These are phyloP conservation scores for Pythium rhizo-oryzae DNA, from an alignment of 352 stramenopile species.

Conservation along the genomic window DNA sequence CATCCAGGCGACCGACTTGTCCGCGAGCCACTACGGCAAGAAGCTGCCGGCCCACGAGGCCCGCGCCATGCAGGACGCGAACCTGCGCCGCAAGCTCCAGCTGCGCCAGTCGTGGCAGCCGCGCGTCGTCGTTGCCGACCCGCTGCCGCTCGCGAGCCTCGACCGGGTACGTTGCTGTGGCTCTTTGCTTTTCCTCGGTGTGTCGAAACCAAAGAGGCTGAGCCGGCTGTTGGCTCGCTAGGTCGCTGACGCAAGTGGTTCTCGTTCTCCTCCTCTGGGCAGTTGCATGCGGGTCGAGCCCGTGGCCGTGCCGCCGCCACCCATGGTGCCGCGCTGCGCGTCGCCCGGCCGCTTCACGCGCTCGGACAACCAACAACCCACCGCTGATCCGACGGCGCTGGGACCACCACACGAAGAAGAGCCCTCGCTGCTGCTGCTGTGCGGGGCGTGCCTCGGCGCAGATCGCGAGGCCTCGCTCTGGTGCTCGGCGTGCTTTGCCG, in stretches of 20 bases:
- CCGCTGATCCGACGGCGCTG: background rate
- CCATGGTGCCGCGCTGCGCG: background rate
- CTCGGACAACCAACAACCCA: slow-evolving; percentile 9
- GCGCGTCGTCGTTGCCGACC: slow-evolving; percentile 10
- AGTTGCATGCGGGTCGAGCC: slow-evolving; percentile 29
- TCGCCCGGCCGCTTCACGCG: background rate
- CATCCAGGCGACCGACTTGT: background rate
- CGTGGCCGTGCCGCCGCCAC: background rate
- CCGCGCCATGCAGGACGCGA: slow-evolving; percentile 39
- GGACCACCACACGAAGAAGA: background rate
- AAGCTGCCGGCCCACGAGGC: slow-evolving; percentile 35
- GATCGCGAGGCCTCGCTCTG: slow-evolving; percentile 52
- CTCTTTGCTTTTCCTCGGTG: background rate
- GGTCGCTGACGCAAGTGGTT: slow-evolving; percentile 16
- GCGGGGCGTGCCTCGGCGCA: no score
- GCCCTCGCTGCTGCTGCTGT: slow-evolving; percentile 38
- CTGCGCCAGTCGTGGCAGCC: slow-evolving; percentile 66
- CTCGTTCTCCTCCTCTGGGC: slow-evolving; percentile 19
- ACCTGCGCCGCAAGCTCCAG: slow-evolving; percentile 56
- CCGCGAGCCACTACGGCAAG: background rate
- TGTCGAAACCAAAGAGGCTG: background rate
- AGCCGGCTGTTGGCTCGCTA: slow-evolving; percentile 3
- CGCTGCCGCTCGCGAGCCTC: background rate
- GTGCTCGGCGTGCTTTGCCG: slow-evolving; percentile 65
- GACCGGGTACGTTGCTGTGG: background rate